Percentiles rank a stretch among this genome's conserved stretches.
phyloP scores from a whole-genome alignment of 345 rosid genomes.

The Populus alba region DNA sequence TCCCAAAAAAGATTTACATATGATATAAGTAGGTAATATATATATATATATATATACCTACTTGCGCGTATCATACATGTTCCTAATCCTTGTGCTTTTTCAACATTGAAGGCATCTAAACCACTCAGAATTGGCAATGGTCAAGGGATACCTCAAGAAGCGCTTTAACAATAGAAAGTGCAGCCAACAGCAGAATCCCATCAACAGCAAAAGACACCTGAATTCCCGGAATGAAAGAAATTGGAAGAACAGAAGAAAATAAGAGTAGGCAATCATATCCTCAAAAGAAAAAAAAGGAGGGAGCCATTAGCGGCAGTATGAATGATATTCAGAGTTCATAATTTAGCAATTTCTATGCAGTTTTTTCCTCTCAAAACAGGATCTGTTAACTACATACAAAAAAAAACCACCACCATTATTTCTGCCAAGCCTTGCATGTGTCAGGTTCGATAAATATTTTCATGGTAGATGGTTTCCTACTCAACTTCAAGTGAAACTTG shows the following conservation, averaged over 20 bases:
- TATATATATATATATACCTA: background rate
- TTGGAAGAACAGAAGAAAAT: background rate
- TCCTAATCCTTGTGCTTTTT: background rate
- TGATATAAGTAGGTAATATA: no score
- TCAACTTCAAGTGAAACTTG: background rate
- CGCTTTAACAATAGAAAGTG: slow-evolving; percentile 62
- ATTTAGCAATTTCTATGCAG: background rate
- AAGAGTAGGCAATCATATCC: background rate
- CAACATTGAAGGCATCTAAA: background rate
- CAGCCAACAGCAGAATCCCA: slow-evolving; percentile 66
- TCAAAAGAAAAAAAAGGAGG: background rate
- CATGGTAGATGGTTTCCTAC: background rate
- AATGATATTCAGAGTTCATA: background rate
- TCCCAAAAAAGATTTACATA: background rate
- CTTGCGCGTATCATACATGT: background rate
- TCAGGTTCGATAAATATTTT: background rate
- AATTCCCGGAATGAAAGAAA: background rate
- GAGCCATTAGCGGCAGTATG: background rate
- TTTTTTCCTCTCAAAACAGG: background rate
- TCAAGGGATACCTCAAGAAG: slow-evolving; percentile 60
- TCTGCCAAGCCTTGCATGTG: background rate
- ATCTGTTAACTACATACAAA: background rate
- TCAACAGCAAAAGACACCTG: slow-evolving; percentile 86
- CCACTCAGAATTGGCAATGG: background rate
- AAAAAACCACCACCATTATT: background rate